Conservation (phyloP, 106 monocot genomes). For the Dioscorea zingiberensis region DNA sequence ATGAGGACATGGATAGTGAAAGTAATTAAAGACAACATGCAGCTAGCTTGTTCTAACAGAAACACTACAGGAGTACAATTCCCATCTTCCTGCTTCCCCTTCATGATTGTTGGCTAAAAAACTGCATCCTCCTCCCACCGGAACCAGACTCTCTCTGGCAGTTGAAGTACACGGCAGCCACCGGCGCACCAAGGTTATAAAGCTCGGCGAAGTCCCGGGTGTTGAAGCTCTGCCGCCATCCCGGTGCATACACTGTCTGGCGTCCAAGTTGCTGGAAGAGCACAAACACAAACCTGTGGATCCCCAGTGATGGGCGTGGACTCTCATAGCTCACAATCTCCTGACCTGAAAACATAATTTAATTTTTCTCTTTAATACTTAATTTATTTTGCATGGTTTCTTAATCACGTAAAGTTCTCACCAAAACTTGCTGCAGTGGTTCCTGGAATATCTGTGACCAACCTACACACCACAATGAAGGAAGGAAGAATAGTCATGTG, state of each 20-base stretch:
- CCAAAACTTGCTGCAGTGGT: constrained; percentile 37
- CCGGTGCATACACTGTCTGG: constrained; percentile 31
- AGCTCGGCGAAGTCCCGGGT: constrained; percentile 9
- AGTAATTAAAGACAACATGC: no score
- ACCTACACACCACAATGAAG: constrained; percentile 13
- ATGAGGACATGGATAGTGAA: no score
- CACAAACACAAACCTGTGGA: constrained; percentile 45
- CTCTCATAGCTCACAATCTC: constrained; percentile 46
- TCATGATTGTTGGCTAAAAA: no score
- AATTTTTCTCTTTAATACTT: neutral
- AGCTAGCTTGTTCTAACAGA: no score
- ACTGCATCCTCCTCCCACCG: constrained; percentile 6
- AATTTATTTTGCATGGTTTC: neutral
- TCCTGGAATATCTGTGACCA: constrained; percentile 43
- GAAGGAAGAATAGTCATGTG: neutral
- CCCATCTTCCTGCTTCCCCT: no score
- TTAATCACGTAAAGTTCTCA: constrained; percentile 10
- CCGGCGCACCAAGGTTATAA: constrained; percentile 14
- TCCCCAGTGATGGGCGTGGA: constrained; percentile 34
- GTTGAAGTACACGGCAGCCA: constrained; percentile 14
- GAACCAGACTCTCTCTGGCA: constrained; percentile 15
- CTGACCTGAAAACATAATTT: constrained; percentile 14
- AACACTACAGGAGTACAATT: no score
- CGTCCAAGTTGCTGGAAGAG: constrained; percentile 39
- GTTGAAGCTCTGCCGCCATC: constrained; percentile 25